Evolutionary conservation across 169 alveolate species (phyloP).

Genomic region (Eimeria necatrix): DNA sequence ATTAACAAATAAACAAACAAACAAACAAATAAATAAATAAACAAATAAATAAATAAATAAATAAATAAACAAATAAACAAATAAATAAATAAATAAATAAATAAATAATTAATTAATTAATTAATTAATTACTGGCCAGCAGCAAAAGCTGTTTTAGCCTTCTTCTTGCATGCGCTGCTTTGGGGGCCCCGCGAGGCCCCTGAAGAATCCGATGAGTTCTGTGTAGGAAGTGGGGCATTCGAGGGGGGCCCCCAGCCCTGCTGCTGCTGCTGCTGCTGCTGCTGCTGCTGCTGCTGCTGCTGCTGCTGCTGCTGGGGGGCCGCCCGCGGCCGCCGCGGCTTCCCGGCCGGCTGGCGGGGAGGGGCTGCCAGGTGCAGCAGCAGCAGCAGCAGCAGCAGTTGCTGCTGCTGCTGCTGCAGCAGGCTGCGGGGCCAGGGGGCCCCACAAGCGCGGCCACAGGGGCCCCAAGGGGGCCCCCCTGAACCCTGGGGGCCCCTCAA

Average conservation of each 20-base stretch:
- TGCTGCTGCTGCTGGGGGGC: constrained; percentile 21
- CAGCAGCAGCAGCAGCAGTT: not conserved
- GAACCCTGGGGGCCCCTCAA: no score
- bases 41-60: no score
- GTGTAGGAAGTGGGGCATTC: not conserved
- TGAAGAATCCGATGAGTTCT: not conserved
- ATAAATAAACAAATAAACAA: no score
- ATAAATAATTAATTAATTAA: no score
- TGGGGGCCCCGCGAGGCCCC: not conserved
- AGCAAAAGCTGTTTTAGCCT: no score
- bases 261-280: constrained; percentile 19
- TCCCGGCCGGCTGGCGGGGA: not conserved
- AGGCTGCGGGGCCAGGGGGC: constrained; percentile 17
- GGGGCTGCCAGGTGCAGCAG: not conserved
- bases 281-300: not conserved
- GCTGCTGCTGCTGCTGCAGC: constrained; percentile 45
- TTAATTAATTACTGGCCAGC: no score
- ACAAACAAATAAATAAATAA: no score
- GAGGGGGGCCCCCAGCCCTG: no score
- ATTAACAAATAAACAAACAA: no score
- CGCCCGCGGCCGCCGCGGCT: not conserved
- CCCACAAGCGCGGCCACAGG: not conserved
- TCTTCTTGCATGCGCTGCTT: no score
- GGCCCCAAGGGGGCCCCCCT: not conserved
- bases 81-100: no score